A percentile compares a stretch with the other conserved stretches of the same genome.
Evolutionary conservation across 345 rosid genomes (phyloP).

Genomic region (Sisymbrium irio): DNA sequence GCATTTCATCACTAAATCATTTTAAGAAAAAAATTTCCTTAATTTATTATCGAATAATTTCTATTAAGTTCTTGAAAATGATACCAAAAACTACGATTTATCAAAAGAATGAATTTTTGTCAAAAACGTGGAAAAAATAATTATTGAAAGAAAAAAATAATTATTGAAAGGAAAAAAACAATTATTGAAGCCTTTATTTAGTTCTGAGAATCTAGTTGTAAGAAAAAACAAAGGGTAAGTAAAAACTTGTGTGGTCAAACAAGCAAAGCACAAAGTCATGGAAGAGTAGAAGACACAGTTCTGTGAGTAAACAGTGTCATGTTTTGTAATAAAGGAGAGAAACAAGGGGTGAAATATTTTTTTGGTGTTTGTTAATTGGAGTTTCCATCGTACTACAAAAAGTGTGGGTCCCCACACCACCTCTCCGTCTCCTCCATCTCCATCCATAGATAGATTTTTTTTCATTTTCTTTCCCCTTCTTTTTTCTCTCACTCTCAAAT

Average conservation of each 20-base stretch:
- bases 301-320: constrained; percentile 19
- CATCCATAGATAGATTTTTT: constrained; percentile 11
- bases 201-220: not conserved
- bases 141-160: too few species aligned
- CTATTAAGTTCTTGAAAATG: not conserved
- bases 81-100: not conserved
- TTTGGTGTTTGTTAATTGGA: constrained; percentile 8
- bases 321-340: constrained; percentile 28
- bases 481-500: constrained; percentile 27
- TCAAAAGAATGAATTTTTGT: too few species aligned
- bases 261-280: constrained; percentile 32
- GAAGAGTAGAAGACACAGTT: constrained; percentile 12
- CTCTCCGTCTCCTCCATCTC: constrained; percentile 37
- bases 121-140: not conserved
- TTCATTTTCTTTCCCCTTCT: not conserved
- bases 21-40: not conserved
- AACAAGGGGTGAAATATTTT: not conserved
- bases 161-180: too few species aligned
- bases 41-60: not conserved
- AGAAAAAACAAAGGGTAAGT: not conserved
- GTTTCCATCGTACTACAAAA: constrained; percentile 18
- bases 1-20: not conserved
- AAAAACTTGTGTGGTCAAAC: constrained; percentile 24
- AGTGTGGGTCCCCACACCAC: constrained; percentile 26
- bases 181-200: not conserved